Evolutionary conservation across 169 alveolate species (phyloP).

Genomic region (Plasmodium adleri): DNA sequence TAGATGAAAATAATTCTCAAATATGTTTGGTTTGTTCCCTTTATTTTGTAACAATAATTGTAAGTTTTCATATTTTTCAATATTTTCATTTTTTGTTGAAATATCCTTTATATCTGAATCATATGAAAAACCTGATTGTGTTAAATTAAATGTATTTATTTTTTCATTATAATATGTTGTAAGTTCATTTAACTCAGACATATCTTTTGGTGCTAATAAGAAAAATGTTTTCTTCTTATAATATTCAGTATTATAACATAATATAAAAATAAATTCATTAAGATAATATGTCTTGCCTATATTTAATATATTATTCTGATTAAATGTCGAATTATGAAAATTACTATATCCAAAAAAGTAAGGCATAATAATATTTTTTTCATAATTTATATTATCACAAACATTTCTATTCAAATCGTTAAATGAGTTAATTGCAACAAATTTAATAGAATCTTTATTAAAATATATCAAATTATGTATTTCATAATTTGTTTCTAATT

Average conservation of each 20-base stretch:
- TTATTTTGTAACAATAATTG: slow-evolving; percentile 10
- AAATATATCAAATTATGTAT: slow-evolving; percentile 18
- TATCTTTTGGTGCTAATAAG: slow-evolving; percentile 25
- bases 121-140: slow-evolving; percentile 24
- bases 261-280: slow-evolving; percentile 46
- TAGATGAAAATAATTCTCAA: no score
- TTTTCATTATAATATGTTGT: not conserved
- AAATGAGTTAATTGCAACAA: slow-evolving; percentile 42
- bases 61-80: not conserved
- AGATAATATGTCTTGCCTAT: slow-evolving; percentile 24
- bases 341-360: slow-evolving; percentile 1
- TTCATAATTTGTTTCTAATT: slow-evolving; percentile 7
- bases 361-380: slow-evolving; percentile 19
- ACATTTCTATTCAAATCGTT: slow-evolving; percentile 30
- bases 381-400: slow-evolving; percentile 24
- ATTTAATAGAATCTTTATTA: slow-evolving; percentile 44
- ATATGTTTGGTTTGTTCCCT: no score
- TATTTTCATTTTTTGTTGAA: not conserved
- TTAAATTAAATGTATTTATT: slow-evolving; percentile 15
- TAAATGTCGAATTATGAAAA: slow-evolving; percentile 7
- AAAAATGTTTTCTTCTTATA: slow-evolving; percentile 22
- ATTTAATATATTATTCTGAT: slow-evolving; percentile 5
- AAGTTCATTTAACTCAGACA: slow-evolving; percentile 5
- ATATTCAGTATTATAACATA: slow-evolving; percentile 33
- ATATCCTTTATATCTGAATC: slow-evolving; percentile 1